phyloP scores from a whole-genome alignment of 2,329 filamentous ascomycete genomes.

The Tolypocladium tundrense region DNA sequence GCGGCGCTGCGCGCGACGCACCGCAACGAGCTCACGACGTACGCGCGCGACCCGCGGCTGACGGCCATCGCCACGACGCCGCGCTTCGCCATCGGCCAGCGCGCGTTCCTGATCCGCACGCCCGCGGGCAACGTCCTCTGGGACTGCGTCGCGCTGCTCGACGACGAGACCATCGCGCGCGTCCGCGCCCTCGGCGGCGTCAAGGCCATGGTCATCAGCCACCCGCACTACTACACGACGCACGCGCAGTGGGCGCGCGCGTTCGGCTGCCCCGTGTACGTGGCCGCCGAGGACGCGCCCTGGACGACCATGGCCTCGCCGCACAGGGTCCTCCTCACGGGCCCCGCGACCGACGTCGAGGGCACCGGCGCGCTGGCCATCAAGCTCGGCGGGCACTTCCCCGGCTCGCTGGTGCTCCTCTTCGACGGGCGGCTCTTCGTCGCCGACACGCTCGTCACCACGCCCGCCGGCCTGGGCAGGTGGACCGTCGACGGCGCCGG shows the following conservation, averaged over 20 bases:
- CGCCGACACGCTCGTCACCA: constrained; percentile 67
- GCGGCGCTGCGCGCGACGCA: constrained; percentile 30
- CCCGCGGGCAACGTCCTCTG: constrained; percentile 63
- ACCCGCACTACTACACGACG: constrained; percentile 76
- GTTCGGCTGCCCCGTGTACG: constrained; percentile 61
- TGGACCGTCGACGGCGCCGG: constrained; percentile 33
- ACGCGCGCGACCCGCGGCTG: constrained; percentile 32
- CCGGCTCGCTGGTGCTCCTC: constrained; percentile 59
- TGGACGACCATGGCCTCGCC: constrained; percentile 48
- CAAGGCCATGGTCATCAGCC: constrained; percentile 61
- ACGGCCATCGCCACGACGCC: constrained; percentile 39
- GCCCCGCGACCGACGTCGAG: constrained; percentile 28
- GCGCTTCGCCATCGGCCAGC: constrained; percentile 64
- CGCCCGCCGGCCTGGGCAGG: constrained; percentile 42
- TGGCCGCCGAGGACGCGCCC: constrained; percentile 51
- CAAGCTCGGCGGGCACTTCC: constrained; percentile 72
- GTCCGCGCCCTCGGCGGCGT: constrained; percentile 56
- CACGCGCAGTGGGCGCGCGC: constrained; percentile 62
- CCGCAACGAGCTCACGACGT: constrained; percentile 42
- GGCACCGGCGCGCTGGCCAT: constrained; percentile 47
- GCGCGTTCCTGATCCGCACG: constrained; percentile 59
- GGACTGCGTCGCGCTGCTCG: constrained; percentile 66
- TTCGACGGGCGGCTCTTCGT: constrained; percentile 55
- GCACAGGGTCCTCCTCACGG: constrained; percentile 36
- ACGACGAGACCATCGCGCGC: constrained; percentile 47